phyloP scores from a whole-genome alignment of 2,329 filamentous ascomycete genomes.

The Aspergillus spinulosporus region DNA sequence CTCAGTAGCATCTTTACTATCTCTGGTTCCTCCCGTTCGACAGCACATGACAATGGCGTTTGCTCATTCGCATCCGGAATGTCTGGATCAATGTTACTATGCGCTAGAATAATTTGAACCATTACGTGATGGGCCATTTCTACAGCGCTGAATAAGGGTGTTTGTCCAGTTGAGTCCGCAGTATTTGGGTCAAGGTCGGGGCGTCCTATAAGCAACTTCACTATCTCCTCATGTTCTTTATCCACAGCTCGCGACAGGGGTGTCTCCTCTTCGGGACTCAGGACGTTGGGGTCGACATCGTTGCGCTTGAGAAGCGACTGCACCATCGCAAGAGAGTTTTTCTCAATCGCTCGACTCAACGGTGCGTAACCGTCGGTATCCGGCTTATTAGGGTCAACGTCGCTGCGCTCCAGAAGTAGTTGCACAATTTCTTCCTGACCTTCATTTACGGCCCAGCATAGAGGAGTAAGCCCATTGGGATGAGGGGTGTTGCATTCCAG shows the following conservation, averaged over 20 bases:
- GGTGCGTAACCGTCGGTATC: conserved; percentile 20
- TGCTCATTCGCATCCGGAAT: conserved; percentile 18
- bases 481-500: conserved; percentile 21
- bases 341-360: conserved; percentile 19
- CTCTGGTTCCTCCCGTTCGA: conserved; percentile 16
- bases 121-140: conserved; percentile 16
- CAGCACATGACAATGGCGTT: conserved; percentile 22
- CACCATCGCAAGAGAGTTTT: conserved; percentile 12
- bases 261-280: conserved; percentile 19
- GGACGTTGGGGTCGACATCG: conserved; percentile 17
- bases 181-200: conserved; percentile 18
- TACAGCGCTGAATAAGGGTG: conserved; percentile 22
- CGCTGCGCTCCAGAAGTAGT: conserved; percentile 16
- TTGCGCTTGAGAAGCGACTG: conserved; percentile 16
- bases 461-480: conserved; percentile 21
- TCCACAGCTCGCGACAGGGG: conserved; percentile 21
- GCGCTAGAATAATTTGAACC: conserved; percentile 18
- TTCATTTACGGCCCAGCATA: conserved; percentile 23
- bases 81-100: conserved; percentile 18
- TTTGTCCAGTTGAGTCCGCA: conserved; percentile 18
- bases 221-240: conserved; percentile 16
- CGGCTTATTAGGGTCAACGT: conserved; percentile 21
- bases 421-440: conserved; percentile 20
- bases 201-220: conserved; percentile 17
- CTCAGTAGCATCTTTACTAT: conserved; percentile 21